Conservation (phyloP, 2,329 filamentous ascomycete genomes). For the Diaporthe sp. region DNA sequence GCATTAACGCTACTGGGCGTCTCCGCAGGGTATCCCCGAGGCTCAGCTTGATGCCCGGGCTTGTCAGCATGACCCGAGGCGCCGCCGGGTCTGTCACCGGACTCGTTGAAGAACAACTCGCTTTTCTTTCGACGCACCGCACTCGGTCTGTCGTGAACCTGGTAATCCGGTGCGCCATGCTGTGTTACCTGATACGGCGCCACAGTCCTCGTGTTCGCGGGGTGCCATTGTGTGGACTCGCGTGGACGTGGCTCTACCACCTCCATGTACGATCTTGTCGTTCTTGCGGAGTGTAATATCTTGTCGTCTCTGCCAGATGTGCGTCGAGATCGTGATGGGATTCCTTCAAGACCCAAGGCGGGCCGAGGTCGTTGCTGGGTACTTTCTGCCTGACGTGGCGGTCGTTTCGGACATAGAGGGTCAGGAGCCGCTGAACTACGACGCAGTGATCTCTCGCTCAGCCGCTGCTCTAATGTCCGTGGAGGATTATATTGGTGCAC, state of each 20-base stretch:
- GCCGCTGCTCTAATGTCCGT: no score
- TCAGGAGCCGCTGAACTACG: neutral
- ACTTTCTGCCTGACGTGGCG: neutral
- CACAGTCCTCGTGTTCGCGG: rapidly evolving
- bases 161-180: no score
- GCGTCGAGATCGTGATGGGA: neutral
- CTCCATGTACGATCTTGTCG: neutral
- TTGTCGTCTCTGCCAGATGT: neutral
- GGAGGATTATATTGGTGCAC: no score
- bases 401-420: neutral
- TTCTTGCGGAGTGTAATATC: neutral
- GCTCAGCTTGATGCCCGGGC: neutral
- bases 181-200: neutral
- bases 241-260: no score
- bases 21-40: neutral
- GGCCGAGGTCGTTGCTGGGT: neutral
- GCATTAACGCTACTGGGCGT: neutral
- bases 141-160: neutral
- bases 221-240: neutral
- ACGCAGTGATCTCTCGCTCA: neutral
- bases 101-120: neutral
- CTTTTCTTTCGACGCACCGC: no score
- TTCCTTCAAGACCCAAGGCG: neutral
- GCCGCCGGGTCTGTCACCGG: neutral
- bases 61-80: neutral